These are phyloP conservation scores for Chenopodium suecicum DNA, from an alignment of 148 eudicot genomes.

Conservation along the genomic window DNA sequence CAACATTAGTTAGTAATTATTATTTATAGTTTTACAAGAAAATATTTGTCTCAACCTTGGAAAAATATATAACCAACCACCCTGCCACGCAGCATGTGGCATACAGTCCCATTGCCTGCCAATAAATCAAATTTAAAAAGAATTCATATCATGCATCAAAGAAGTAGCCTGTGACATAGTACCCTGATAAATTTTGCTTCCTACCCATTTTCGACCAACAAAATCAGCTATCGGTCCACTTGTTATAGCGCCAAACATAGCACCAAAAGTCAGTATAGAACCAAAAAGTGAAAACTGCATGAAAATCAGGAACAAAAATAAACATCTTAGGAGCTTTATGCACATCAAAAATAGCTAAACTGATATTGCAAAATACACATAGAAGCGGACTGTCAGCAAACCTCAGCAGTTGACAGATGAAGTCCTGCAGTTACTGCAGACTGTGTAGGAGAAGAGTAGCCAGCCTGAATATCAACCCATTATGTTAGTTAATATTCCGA, in stretches of 20 bases:
- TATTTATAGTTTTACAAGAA: not conserved
- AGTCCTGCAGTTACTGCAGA: slow-evolving; percentile 64
- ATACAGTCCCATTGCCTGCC: slow-evolving; percentile 79
- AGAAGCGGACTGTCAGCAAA: slow-evolving; percentile 12
- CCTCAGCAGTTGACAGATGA: slow-evolving; percentile 70
- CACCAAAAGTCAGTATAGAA: slow-evolving; percentile 83
- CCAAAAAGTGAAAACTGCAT: slow-evolving; percentile 86
- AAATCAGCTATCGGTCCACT: slow-evolving; percentile 83
- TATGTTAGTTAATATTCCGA: too few relatives aligned
- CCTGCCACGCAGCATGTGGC: slow-evolving; percentile 63
- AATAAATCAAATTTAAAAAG: not conserved
- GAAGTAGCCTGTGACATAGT: not conserved
- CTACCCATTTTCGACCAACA: slow-evolving; percentile 93
- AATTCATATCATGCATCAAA: not conserved
- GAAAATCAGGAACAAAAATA: not conserved
- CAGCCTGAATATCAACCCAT: slow-evolving; percentile 48
- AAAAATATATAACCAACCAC: slow-evolving; percentile 86
- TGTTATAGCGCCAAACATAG: slow-evolving; percentile 90
- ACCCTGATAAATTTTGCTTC: not conserved
- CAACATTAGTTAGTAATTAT: too few relatives aligned
- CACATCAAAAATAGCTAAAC: not conserved
- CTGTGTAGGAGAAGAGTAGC: slow-evolving; percentile 85
- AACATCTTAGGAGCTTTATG: not conserved
- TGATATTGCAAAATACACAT: not conserved
- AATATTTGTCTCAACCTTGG: slow-evolving; percentile 7